Evolutionary conservation across 2,329 filamentous ascomycete species (phyloP), one percentile per base, ranked within the genome.

Genomic region (Didymella pomorum): DNA sequence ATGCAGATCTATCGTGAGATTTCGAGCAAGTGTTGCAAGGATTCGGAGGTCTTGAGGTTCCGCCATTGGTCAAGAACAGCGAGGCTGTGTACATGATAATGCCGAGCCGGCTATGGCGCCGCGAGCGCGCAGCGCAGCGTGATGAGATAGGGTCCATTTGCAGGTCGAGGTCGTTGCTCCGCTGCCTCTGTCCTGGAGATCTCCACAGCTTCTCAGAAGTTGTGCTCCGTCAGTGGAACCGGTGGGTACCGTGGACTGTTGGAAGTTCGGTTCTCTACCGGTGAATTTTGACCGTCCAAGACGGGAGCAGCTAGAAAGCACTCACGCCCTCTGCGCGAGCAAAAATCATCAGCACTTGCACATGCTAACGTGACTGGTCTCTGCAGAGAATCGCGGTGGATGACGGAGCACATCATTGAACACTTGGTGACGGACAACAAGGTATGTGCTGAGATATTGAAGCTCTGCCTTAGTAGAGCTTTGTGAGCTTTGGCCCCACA

Each of bases 1-100:
- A 44, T 50, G 41, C 50, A 29, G 41, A 45, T 52, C 41, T n/a
- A 29, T 37, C 7, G 11, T 39, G 50, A 21, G 23, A 37, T 52
- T 37, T 29, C 35, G 33, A 28, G 23, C 41, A 21, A 21, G 29
- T 37, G 21, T 25, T 37, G 49, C 39, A 35, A 35, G 49, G 39
- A 35, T 44, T 14, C 16, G 20, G 41, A 16, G 4, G 8, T 14
- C 10, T 28, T 10, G n/a, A 23, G 10, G 26, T 18, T 41, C 29
- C 42, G 25, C 25, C 31, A 29, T 53, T 46, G 50, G 42, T 16
- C 25, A 35, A 9, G 18, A 33, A 31, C 33, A 33, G 7, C 14
- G 44, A 47, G 43, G 51, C 35, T 54, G 51, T 54, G 33, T 44
- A 11, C 4, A 10, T 18, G 21, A 44, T 44, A 21, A 10, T 11